phyloP scores from a whole-genome alignment of 2,329 filamentous ascomycete genomes.

The Aspergillus carbonarius region DNA sequence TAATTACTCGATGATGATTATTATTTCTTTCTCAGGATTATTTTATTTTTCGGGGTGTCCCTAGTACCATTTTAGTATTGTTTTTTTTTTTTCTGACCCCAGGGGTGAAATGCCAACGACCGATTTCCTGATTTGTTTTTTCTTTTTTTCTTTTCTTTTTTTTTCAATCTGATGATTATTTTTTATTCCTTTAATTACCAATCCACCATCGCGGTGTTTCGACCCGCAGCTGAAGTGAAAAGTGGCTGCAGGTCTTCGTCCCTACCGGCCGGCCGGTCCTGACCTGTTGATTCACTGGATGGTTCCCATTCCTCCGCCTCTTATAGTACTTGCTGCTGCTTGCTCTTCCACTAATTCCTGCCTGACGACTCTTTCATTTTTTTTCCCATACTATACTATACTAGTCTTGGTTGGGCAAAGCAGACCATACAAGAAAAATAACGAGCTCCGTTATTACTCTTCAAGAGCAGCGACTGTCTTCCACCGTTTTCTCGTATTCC shows the following conservation, averaged over 20 bases:
- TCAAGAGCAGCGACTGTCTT: background rate
- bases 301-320: conserved; percentile 2
- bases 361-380: background rate
- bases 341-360: conserved; percentile 8
- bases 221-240: conserved; percentile 7
- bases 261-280: conserved; percentile 8
- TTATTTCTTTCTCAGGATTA: background rate
- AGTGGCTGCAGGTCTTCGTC: conserved; percentile 11
- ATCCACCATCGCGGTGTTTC: conserved; percentile 1
- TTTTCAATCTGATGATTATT: background rate
- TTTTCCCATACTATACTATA: background rate
- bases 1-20: background rate
- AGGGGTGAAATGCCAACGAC: no score
- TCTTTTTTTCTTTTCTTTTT: background rate
- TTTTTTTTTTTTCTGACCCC: no score
- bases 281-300: background rate
- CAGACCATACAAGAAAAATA: background rate
- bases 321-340: background rate
- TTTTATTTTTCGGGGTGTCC: background rate
- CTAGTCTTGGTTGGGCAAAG: background rate
- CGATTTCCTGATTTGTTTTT: background rate
- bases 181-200: conserved; percentile 7
- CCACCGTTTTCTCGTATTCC: conserved; percentile 29
- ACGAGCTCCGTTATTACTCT: background rate
- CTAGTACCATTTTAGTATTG: no score